Evolutionary conservation across 345 rosid genomes (phyloP).

Genomic region (Cardiospermum halicacabum): DNA sequence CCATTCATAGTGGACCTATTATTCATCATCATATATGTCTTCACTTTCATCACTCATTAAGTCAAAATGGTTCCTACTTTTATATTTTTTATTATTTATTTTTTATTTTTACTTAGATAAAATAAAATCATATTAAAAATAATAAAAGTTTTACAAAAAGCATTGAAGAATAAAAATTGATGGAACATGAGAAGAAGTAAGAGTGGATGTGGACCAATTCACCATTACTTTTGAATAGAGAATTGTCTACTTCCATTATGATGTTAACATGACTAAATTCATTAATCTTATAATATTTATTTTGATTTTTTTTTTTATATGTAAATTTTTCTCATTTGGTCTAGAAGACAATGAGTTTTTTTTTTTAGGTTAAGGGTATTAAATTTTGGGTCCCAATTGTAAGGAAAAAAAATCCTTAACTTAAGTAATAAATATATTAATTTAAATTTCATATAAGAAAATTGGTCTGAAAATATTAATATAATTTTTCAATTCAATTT

Average conservation of each 20-base stretch:
- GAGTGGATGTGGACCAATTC: not conserved
- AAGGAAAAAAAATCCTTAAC: no score
- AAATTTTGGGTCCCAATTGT: not conserved
- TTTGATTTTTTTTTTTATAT: not conserved
- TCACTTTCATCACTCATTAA: not conserved
- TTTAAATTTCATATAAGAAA: no score
- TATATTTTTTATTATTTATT: no score
- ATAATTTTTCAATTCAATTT: no score
- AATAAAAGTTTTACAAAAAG: not conserved
- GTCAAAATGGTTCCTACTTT: not conserved
- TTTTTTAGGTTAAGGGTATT: not conserved
- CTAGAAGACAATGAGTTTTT: not conserved
- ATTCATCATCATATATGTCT: conserved; percentile 2
- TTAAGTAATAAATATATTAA: no score
- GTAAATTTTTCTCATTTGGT: not conserved
- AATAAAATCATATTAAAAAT: not conserved
- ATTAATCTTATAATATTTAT: not conserved
- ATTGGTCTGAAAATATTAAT: no score
- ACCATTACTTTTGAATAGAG: conserved; percentile 6
- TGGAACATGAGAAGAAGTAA: no score
- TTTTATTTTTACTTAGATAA: no score
- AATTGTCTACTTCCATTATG: conserved; percentile 18
- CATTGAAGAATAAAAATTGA: not conserved
- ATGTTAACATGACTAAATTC: not conserved
- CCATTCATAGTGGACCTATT: not conserved